Conservation (phyloP, 1,139 yeast genomes). For the Taiozyma onychis region DNA sequence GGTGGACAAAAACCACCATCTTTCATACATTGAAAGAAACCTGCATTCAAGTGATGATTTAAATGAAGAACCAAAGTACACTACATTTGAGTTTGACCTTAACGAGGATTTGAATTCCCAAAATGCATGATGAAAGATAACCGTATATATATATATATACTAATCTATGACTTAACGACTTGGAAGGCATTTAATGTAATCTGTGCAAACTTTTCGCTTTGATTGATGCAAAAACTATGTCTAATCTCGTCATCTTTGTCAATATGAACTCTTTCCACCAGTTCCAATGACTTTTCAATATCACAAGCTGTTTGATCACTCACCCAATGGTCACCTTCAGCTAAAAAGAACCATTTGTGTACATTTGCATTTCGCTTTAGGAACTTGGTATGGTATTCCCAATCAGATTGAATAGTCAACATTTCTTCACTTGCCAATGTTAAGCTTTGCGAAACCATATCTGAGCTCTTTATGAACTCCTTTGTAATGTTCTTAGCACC, state of each 20-base stretch:
- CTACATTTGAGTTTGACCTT: slow-evolving; percentile 8
- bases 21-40: slow-evolving; percentile 31
- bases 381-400: slow-evolving; percentile 43
- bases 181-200: slow-evolving; percentile 30
- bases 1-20: slow-evolving; percentile 28
- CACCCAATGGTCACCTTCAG: slow-evolving; percentile 59
- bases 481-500: slow-evolving; percentile 35
- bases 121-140: background rate
- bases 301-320: slow-evolving; percentile 40
- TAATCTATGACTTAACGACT: background rate
- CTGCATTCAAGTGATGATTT: slow-evolving; percentile 29
- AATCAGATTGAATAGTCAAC: slow-evolving; percentile 37
- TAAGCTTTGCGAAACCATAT: slow-evolving; percentile 46
- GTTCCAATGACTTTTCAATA: slow-evolving; percentile 33
- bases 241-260: slow-evolving; percentile 35
- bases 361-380: slow-evolving; percentile 21
- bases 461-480: slow-evolving; percentile 35
- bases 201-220: slow-evolving; percentile 45
- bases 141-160: background rate
- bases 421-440: slow-evolving; percentile 55
- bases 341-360: slow-evolving; percentile 51
- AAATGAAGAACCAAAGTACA: slow-evolving; percentile 18
- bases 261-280: slow-evolving; percentile 29
- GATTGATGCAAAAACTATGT: slow-evolving; percentile 55
- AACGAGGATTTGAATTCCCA: background rate